phyloP scores from a whole-genome alignment of 2,329 filamentous ascomycete genomes.

The Cercospora sp. region DNA sequence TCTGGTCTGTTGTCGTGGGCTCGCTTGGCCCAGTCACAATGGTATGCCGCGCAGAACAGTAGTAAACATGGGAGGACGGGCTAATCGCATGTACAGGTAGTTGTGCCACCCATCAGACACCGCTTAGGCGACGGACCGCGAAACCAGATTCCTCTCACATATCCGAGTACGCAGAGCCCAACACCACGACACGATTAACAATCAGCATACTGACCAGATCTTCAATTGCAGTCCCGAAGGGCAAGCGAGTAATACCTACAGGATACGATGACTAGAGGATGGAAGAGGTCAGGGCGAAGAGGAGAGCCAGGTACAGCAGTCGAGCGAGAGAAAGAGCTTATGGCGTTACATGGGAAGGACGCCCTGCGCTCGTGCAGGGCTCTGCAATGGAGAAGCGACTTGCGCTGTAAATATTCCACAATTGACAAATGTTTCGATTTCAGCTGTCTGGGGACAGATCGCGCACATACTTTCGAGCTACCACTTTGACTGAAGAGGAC shows the following conservation, averaged over 20 bases:
- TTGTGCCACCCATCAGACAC: slow-evolving; percentile 71
- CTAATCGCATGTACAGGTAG: slow-evolving; percentile 41
- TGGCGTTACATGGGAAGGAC: not conserved
- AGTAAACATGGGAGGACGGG: not conserved
- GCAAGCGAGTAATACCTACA: slow-evolving; percentile 46
- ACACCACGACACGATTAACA: no score
- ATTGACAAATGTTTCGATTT: not conserved
- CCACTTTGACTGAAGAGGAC: not conserved
- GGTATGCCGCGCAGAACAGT: slow-evolving; percentile 6
- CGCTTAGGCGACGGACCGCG: slow-evolving; percentile 72
- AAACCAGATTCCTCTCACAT: slow-evolving; percentile 77
- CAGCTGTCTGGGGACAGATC: not conserved
- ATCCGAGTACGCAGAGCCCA: slow-evolving; percentile 74
- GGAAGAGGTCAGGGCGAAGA: no score
- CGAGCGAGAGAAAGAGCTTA: not conserved
- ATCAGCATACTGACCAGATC: slow-evolving; percentile 1
- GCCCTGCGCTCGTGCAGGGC: no score
- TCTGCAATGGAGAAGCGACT: no score
- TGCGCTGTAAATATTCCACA: not conserved
- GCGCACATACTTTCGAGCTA: not conserved
- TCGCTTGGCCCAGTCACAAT: slow-evolving; percentile 63
- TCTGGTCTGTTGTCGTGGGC: slow-evolving; percentile 80
- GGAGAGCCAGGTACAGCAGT: no score
- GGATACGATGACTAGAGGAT: slow-evolving; percentile 54
- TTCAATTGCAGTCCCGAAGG: slow-evolving; percentile 46